A percentile compares a stretch with the other conserved stretches of the same genome.
phyloP scores from a whole-genome alignment of 495 filamentous ascomycete genomes.

The Penicillium roqueforti region DNA sequence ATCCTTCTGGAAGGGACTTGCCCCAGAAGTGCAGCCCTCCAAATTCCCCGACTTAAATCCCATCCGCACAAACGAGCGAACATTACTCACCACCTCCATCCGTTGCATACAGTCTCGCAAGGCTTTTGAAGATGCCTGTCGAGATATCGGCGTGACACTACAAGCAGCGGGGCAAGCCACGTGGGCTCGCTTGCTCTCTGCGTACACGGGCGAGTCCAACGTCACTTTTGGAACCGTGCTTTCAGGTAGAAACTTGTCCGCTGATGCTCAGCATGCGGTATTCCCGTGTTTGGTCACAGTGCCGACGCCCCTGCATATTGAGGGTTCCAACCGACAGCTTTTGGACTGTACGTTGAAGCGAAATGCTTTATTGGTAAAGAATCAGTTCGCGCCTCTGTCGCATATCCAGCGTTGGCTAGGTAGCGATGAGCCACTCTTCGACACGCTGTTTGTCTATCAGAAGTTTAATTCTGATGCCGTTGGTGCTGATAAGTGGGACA shows the following conservation, averaged over 20 bases:
- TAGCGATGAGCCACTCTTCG: slow-evolving; percentile 59
- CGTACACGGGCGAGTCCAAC: slow-evolving; percentile 64
- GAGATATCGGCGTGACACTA: slow-evolving; percentile 55
- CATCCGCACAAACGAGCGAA: slow-evolving; percentile 37
- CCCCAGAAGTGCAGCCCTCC: slow-evolving; percentile 49
- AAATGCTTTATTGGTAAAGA: slow-evolving; percentile 56
- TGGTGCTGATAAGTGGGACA: slow-evolving; percentile 36
- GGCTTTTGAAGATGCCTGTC: slow-evolving; percentile 50
- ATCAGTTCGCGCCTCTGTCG: slow-evolving; percentile 65
- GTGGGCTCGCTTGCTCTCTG: slow-evolving; percentile 65
- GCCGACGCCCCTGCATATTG: slow-evolving; percentile 54
- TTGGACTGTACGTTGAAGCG: slow-evolving; percentile 54
- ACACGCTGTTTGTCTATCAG: slow-evolving; percentile 77
- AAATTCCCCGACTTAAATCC: slow-evolving; percentile 69
- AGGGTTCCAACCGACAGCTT: slow-evolving; percentile 49
- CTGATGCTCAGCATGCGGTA: slow-evolving; percentile 47
- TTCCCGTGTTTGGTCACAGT: slow-evolving; percentile 75
- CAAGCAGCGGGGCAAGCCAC: slow-evolving; percentile 69
- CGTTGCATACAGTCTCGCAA: slow-evolving; percentile 32
- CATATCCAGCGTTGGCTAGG: slow-evolving; percentile 65
- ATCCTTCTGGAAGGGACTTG: slow-evolving; percentile 58
- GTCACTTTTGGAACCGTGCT: slow-evolving; percentile 71
- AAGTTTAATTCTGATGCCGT: slow-evolving; percentile 38
- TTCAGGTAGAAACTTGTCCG: slow-evolving; percentile 58
- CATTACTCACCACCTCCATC: slow-evolving; percentile 37